A percentile compares a stretch with the other conserved stretches of the same genome.
Evolutionary conservation across 2,329 filamentous ascomycete species (phyloP).

Genomic region (Hypoxylon sp.): DNA sequence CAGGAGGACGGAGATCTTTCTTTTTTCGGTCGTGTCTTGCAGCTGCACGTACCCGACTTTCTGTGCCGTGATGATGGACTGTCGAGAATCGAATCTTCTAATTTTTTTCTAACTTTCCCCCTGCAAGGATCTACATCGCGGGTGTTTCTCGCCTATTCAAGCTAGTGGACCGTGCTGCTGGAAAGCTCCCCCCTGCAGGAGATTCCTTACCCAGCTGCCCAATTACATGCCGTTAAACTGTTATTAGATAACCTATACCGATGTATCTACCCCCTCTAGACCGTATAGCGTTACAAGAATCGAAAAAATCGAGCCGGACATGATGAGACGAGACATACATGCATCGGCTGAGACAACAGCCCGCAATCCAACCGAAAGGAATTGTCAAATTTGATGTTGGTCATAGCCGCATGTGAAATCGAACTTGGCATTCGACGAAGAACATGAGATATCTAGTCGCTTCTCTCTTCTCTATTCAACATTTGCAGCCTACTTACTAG

Average conservation of each 20-base stretch:
- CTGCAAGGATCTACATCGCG: slow-evolving; percentile 10
- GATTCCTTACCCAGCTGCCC: not conserved
- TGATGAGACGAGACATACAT: slow-evolving; percentile 26
- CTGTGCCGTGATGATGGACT: not conserved
- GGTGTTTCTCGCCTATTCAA: slow-evolving; percentile 9
- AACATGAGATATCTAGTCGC: not conserved
- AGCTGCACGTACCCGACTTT: not conserved
- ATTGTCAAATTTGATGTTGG: not conserved
- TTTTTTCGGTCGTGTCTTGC: not conserved
- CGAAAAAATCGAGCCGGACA: not conserved
- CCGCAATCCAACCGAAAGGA: slow-evolving; percentile 1
- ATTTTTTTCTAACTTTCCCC: slow-evolving; percentile 21
- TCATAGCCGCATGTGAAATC: not conserved
- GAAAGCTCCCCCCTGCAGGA: slow-evolving; percentile 14
- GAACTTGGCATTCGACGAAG: not conserved
- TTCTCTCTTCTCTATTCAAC: no score
- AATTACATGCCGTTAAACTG: not conserved
- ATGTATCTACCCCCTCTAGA: no score
- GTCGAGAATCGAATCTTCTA: slow-evolving; percentile 18
- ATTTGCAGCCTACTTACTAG: no score
- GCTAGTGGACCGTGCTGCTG: slow-evolving; percentile 30
- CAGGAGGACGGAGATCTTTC: not conserved
- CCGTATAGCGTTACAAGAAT: not conserved
- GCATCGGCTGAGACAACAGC: slow-evolving; percentile 15
- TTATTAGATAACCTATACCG: not conserved